phyloP scores from a whole-genome alignment of 2,329 filamentous ascomycete genomes.

The Colletotrichum somersetense region DNA sequence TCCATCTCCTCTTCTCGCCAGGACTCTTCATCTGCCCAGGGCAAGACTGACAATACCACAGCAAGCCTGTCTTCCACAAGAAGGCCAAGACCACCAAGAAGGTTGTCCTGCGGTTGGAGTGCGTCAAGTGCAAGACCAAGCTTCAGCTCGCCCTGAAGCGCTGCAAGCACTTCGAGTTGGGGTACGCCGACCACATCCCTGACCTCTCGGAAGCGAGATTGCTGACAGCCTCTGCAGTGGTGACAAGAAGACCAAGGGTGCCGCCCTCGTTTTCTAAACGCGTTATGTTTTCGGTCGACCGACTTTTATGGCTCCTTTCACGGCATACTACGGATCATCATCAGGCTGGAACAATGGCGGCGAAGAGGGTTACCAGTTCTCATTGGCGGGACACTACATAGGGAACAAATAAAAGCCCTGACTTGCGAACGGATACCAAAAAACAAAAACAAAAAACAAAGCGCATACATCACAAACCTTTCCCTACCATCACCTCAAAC shows the following conservation, averaged over 20 bases:
- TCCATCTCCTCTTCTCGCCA: background rate
- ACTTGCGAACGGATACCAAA: constrained; percentile 42
- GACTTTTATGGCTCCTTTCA: constrained; percentile 44
- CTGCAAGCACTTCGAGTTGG: constrained; percentile 99
- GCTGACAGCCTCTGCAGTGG: constrained; percentile 71
- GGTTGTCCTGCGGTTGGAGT: constrained; percentile 98
- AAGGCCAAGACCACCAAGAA: constrained; percentile 99
- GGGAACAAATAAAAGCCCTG: constrained; percentile 56
- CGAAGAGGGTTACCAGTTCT: constrained; percentile 62
- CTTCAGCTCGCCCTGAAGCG: constrained; percentile 97
- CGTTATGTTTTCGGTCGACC: constrained; percentile 54
- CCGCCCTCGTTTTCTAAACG: constrained; percentile 98
- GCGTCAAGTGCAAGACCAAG: constrained; percentile 98
- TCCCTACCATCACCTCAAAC: constrained; percentile 11
- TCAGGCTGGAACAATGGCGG: constrained; percentile 59
- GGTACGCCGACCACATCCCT: constrained; percentile 71
- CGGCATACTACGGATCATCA: constrained; percentile 45
- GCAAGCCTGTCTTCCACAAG: constrained; percentile 99
- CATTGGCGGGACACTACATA: constrained; percentile 59
- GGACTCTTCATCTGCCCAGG: background rate
- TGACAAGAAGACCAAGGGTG: constrained; percentile 99
- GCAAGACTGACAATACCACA: constrained; percentile 16
- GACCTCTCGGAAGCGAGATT: background rate
- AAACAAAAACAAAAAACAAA: constrained; percentile 23
- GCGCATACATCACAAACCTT: constrained; percentile 19